Base-by-base conservation (phyloP, 2,329 filamentous ascomycete species). In the Penicillium sclerotigenum region DNA sequence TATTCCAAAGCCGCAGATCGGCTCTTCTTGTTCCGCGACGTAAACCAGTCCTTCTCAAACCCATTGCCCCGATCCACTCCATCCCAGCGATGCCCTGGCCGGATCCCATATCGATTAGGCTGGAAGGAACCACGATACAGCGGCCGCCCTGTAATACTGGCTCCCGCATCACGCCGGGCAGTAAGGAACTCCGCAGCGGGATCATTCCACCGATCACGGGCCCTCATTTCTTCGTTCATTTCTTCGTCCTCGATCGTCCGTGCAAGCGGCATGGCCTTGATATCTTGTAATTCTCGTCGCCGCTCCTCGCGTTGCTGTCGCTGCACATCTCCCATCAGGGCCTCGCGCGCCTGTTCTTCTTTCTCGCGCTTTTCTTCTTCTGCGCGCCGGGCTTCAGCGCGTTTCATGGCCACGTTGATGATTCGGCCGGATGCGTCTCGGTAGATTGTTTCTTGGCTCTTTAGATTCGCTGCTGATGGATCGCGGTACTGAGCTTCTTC, bases 61-160 rank as follows among this genome's bases (percentile, higher is more conserved):
- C 93, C 93, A 75, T 91, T 99, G 20, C 90, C 82, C 62, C 94
- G 82, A 79, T 99, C 94, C 18, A 99, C 94, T 6, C 95, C 94
- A 79, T 99, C 94, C 94, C 94, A 99, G 62, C 90, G 81, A 77
- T 96, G 91, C 0, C 94, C 95, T 0, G 94, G 94, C 58, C 87
- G 82, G 59, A 99, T 97, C 1, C 90, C 90, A 76, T 97, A 97
- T 20, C 94, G 83, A 80, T 99, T 99, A 42, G 94, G 94, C 68
- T 89, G 83, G 54, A 88, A 89, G 0, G 87, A 82, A 0, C 93
- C 94, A 58, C 85, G 78, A 71, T 97, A 99, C 5, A 89, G 71
- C 4, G 88, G 90, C 62, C 82, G 85, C 18, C 80, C 82, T 8
- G 78, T 80, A 40, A 71, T 71, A 67, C 77, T 62, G 81, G 75